These are phyloP conservation scores for Trebouxia sp. DNA, from an alignment of 139 green algal species.

Conservation along the genomic window DNA sequence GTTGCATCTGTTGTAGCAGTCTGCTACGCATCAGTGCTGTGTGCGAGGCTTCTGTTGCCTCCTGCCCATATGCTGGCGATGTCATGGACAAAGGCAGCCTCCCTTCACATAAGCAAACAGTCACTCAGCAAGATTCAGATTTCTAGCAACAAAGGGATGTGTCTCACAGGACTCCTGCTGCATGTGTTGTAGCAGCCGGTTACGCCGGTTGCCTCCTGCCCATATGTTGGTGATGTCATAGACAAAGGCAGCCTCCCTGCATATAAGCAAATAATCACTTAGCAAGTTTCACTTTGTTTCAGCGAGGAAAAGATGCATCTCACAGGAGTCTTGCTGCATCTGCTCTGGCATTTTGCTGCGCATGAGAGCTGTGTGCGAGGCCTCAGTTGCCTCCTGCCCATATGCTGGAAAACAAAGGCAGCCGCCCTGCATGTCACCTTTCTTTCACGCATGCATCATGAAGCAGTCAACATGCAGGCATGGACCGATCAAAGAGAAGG, in stretches of 20 bases:
- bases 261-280: too few relatives aligned
- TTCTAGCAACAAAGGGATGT: too few relatives aligned
- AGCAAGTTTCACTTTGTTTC: too few relatives aligned
- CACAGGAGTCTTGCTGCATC: too few relatives aligned
- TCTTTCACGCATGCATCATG: too few relatives aligned
- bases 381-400: not conserved
- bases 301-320: too few relatives aligned
- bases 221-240: not conserved
- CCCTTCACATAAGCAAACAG: too few relatives aligned
- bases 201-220: not conserved
- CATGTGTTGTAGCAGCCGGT: not conserved
- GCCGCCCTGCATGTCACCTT: not conserved
- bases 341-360: not conserved
- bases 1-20: conserved; percentile 9
- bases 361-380: too few relatives aligned
- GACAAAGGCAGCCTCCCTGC: not conserved
- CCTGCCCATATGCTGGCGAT: not conserved
- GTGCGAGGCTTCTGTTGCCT: not conserved
- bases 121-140: too few relatives aligned
- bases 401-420: not conserved
- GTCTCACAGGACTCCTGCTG: too few relatives aligned
- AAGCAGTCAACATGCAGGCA: too few relatives aligned
- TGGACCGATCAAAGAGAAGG: too few relatives aligned
- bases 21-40: not conserved
- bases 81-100: conserved; percentile 23